Base-by-base conservation (phyloP, 2,329 filamentous ascomycete genomes). In the Leptographium radiaticola region DNA sequence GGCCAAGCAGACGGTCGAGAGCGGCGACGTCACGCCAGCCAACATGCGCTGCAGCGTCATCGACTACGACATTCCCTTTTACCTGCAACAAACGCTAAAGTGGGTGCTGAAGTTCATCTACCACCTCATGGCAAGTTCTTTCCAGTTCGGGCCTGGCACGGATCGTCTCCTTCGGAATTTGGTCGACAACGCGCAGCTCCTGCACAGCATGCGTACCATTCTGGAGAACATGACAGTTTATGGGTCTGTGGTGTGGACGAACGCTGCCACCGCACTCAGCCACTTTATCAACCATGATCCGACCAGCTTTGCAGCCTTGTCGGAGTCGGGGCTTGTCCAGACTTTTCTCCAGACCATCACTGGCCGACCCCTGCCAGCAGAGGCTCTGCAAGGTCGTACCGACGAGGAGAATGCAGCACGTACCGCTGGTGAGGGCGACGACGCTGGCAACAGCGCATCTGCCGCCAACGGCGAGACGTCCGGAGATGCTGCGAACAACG, bases 271-370 rank as follows among this genome's bases (percentile, higher is more conserved):
- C 53, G 91, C 96, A 54, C 74, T 98, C 51, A 93, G 88, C 64
- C 91, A 89, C 62, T 98, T 98, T 68, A 95, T 99, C 62, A 94
- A 99, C 69, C 96, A 97, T 64, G 93, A 98, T 63, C 93, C 93
- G 0, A 98, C 93, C 0, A 98, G 93, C 67, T 98, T 95, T 66
- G 86, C 89, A 33, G 89, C 95, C 30, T 93, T 99, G 59, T 89
- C 88, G 15, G 93, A 99, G 69, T 91, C 93, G 51, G 89, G 89
- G 25, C 77, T 98, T 61, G 90, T 93, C 62, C 86, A 86, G 65
- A 87, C 83, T 51, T 86, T 96, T 55, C 75, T 99, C 15, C 84
- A 91, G 66, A 83, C 90, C 4, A 79, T 97, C 53, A 94, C 82
- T 1, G 75, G 78, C 6, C 71, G 70, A 31, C 62, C 70, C 6